phyloP scores from a whole-genome alignment of 345 rosid species.

The Reutealis trisperma region DNA sequence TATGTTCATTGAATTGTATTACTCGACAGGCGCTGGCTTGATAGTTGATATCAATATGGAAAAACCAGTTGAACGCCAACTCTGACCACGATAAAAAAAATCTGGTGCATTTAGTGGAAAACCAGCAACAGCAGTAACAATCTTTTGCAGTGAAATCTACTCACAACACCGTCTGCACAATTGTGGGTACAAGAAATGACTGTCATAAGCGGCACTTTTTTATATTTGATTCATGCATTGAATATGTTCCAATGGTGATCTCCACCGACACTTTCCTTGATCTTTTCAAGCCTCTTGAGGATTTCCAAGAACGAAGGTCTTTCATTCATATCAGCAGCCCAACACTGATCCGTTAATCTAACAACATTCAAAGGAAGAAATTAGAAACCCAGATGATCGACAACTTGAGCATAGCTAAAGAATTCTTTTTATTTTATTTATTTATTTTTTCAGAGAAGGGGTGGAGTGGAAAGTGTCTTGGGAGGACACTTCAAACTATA shows the following conservation, averaged over 20 bases:
- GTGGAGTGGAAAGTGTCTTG: not conserved
- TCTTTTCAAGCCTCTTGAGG: slow-evolving; percentile 87
- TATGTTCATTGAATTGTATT: not conserved
- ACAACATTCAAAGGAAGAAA: slow-evolving; percentile 19
- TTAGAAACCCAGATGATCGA: slow-evolving; percentile 13
- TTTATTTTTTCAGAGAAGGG: not conserved
- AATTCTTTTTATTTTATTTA: too few species aligned
- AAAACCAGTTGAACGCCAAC: not conserved
- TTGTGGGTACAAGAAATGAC: slow-evolving; percentile 8
- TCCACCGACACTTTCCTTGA: slow-evolving; percentile 60
- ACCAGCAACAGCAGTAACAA: slow-evolving; percentile 18
- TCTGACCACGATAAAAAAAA: slow-evolving; percentile 6
- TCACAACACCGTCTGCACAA: slow-evolving; percentile 24
- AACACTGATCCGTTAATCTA: slow-evolving; percentile 78
- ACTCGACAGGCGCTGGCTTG: not conserved
- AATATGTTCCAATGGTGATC: slow-evolving; percentile 90
- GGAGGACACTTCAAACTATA: not conserved
- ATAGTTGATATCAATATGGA: not conserved
- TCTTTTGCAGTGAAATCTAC: slow-evolving; percentile 23
- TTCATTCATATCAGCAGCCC: slow-evolving; percentile 84
- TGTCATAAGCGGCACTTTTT: not conserved
- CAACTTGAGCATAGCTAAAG: too few species aligned
- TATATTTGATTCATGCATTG: slow-evolving; percentile 42
- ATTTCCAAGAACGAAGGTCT: slow-evolving; percentile 94
- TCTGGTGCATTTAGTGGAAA: slow-evolving; percentile 2